Evolutionary conservation across 768 basidiomycete genomes (phyloP).

Genomic region (Crepidotus variabilis): DNA sequence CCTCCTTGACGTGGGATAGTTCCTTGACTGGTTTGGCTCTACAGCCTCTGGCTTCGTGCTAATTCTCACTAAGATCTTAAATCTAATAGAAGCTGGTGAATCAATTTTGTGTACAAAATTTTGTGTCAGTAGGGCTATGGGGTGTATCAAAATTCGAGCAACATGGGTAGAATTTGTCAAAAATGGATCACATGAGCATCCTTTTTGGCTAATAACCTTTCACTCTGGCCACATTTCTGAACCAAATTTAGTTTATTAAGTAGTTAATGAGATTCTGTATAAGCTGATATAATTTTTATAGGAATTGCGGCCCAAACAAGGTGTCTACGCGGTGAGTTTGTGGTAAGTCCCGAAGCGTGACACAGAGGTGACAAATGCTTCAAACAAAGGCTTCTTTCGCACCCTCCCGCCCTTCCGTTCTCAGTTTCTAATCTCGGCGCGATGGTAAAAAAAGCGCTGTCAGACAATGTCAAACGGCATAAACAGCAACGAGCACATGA

Average conservation of each 20-base stretch:
- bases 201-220: neutral
- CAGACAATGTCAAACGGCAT: neutral
- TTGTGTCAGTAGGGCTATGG: too few species aligned
- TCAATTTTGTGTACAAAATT: too few species aligned
- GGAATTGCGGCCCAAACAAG: neutral
- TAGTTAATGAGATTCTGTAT: neutral
- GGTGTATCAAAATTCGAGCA: too few species aligned
- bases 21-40: too few species aligned
- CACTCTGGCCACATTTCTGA: neutral
- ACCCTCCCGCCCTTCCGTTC: too few species aligned
- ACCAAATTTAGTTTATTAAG: neutral
- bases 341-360: neutral
- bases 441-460: neutral
- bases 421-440: too few species aligned
- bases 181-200: neutral
- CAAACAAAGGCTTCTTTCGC: neutral
- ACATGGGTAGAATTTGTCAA: neutral
- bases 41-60: too few species aligned
- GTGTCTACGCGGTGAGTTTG: neutral
- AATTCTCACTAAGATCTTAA: too few species aligned
- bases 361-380: neutral
- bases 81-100: too few species aligned
- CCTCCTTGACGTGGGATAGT: too few species aligned
- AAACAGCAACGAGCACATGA: neutral
- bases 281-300: neutral